phyloP scores from a whole-genome alignment of 2,329 filamentous ascomycete genomes.

The Aspergillus sp. region DNA sequence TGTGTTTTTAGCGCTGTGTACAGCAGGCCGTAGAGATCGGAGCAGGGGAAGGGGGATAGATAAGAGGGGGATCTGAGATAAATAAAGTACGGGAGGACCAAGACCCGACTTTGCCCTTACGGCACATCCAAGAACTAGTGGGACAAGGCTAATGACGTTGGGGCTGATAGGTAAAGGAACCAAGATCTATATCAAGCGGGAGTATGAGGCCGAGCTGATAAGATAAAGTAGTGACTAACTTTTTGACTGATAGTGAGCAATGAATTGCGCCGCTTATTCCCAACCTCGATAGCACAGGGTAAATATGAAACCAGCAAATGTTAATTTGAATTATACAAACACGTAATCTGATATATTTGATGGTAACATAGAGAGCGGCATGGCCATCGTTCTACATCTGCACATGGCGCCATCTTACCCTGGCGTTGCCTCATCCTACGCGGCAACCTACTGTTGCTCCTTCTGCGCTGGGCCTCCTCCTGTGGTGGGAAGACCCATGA shows the following conservation, averaged over 20 bases:
- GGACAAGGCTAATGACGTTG: constrained; percentile 10
- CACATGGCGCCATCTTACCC: constrained; percentile 1
- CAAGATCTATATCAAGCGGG: constrained; percentile 1
- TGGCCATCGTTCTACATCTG: not conserved
- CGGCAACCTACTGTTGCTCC: constrained; percentile 30
- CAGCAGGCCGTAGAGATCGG: not conserved
- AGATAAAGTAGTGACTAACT: constrained; percentile 15
- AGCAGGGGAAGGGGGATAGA: not conserved
- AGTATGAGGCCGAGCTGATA: constrained; percentile 6
- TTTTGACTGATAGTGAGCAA: constrained; percentile 13
- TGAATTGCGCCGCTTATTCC: not conserved
- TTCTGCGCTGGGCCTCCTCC: constrained; percentile 62
- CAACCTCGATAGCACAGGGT: not conserved
- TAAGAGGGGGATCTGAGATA: not conserved
- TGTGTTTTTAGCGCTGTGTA: not conserved
- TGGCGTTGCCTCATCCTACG: not conserved
- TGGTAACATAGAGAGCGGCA: not conserved
- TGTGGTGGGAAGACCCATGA: constrained; percentile 82
- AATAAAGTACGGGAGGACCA: not conserved
- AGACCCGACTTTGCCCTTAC: not conserved
- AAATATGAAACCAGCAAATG: too few relatives aligned
- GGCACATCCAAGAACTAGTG: not conserved
- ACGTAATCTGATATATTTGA: not conserved
- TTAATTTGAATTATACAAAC: not conserved
- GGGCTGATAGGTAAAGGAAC: not conserved